A percentile compares a stretch with the other conserved stretches of the same genome.
These are phyloP conservation scores for Lactarius evosmus DNA, from an alignment of 768 basidiomycete species.

Conservation along the genomic window DNA sequence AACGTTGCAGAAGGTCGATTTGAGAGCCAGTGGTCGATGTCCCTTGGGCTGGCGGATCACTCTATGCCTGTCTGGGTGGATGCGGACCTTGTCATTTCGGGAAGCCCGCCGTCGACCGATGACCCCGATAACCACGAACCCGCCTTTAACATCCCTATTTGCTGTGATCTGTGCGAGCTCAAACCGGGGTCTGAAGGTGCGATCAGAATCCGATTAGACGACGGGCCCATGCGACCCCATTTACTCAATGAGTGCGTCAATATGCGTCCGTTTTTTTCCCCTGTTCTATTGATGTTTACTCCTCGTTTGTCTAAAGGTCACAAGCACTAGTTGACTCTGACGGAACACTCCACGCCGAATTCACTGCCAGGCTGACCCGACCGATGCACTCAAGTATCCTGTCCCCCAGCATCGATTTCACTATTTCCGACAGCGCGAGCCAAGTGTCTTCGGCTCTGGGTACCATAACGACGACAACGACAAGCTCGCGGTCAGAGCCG, in stretches of 20 bases:
- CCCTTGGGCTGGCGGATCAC: slow-evolving; percentile 50
- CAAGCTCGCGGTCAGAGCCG: neutral
- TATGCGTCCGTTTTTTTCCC: neutral
- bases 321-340: slow-evolving; percentile 27
- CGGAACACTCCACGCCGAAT: slow-evolving; percentile 29
- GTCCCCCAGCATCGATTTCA: neutral
- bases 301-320: slow-evolving; percentile 28
- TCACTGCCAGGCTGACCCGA: slow-evolving; percentile 5
- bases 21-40: slow-evolving; percentile 39
- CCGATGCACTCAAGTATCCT: neutral
- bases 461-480: neutral
- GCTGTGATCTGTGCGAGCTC: slow-evolving; percentile 26
- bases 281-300: neutral
- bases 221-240: neutral
- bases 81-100: slow-evolving; percentile 46
- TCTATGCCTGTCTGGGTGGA: slow-evolving; percentile 60
- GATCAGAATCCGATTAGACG: neutral
- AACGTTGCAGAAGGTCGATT: slow-evolving; percentile 17
- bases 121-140: neutral
- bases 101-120: slow-evolving; percentile 7
- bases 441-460: neutral
- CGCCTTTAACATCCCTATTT: neutral
- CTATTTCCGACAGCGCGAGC: slow-evolving; percentile 6
- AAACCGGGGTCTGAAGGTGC: neutral
- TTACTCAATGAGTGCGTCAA: slow-evolving; percentile 43